A percentile compares a stretch with the other conserved stretches of the same genome.
Conservation (phyloP, 1,139 yeast genomes). For the Blastobotrys raffinosifermentans region DNA sequence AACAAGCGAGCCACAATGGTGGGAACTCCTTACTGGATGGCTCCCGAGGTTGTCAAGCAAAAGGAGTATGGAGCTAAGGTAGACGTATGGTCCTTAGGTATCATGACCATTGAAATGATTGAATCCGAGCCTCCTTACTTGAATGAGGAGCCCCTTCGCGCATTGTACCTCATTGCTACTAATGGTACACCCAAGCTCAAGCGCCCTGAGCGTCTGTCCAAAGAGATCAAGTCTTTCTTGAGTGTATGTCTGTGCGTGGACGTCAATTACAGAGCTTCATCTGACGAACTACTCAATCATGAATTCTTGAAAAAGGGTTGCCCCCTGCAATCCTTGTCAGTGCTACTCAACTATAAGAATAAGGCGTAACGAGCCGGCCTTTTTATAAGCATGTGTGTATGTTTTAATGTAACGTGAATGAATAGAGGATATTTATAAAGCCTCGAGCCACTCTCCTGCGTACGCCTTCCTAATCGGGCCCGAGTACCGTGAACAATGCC, state of each 20-base stretch:
- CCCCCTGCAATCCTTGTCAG: slow-evolving; percentile 57
- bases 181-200: slow-evolving; percentile 95
- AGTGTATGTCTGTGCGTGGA: slow-evolving; percentile 94
- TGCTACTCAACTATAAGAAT: slow-evolving; percentile 63
- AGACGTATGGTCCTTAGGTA: slow-evolving; percentile 96
- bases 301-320: slow-evolving; percentile 75
- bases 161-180: slow-evolving; percentile 85
- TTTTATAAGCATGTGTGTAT: too few relatives aligned
- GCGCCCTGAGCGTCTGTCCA: slow-evolving; percentile 72
- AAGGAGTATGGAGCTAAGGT: slow-evolving; percentile 95
- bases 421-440: too few relatives aligned
- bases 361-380: too few relatives aligned
- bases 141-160: slow-evolving; percentile 91
- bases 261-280: slow-evolving; percentile 83
- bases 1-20: slow-evolving; percentile 97
- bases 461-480: too few relatives aligned
- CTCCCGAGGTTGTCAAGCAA: slow-evolving; percentile 96
- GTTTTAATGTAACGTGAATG: too few relatives aligned
- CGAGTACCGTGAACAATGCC: too few relatives aligned
- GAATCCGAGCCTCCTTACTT: slow-evolving; percentile 98
- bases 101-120: slow-evolving; percentile 97
- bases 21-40: slow-evolving; percentile 99
- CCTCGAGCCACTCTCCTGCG: too few relatives aligned
- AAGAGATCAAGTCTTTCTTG: slow-evolving; percentile 77
- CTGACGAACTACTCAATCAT: slow-evolving; percentile 81